Evolutionary conservation across 495 filamentous ascomycete genomes (phyloP), one percentile per base, ranked within the genome.

Genomic region (Hypoxylon fragiforme): DNA sequence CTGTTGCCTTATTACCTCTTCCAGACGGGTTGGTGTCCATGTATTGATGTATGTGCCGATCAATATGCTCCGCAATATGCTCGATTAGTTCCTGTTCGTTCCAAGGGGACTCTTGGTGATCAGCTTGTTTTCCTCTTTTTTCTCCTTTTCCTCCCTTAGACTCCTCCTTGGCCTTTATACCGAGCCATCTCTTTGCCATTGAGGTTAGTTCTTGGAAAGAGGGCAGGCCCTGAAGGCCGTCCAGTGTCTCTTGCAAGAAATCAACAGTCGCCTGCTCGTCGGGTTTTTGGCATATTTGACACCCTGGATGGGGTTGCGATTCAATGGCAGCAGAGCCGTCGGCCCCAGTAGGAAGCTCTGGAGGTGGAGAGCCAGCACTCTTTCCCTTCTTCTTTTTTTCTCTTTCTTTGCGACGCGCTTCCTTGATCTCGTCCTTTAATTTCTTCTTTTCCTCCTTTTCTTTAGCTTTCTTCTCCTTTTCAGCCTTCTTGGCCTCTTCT

Each of bases 381-480:
- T 60, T 43, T 30, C 57, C 40, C 37, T 56, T 55, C 1, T 19
- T 40, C 3, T 37, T 28, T 31, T 39, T 64, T 3, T 38, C 50
- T 22, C 46, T 55, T 20, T 55, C 54, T 35, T 48, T 48, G 30
- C 55, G 57, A 26, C 50, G 45, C 40, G 49, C 39, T 50, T 67
- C 62, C 24, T 65, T 66, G 31, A 40, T 49, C 21, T 39, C 40
- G 3, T 34, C 35, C 26, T 65, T 58, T 26, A 28, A 51, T 22
- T 26, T 62, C 35, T 64, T 51, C 47, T 61, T 58, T 7, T 54
- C 63, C 16, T 54, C 55, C 36, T 40, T 63, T 26, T 61, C 54
- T 34, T 26, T 44, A n/a, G 43, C 59, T 32, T 61, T 63, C 53
- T 30, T 65, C 34, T 66, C 56, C 35, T 66, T 50, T 52, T 58